phyloP scores from a whole-genome alignment of 2,329 filamentous ascomycete genomes.

The Microcera coccophila region DNA sequence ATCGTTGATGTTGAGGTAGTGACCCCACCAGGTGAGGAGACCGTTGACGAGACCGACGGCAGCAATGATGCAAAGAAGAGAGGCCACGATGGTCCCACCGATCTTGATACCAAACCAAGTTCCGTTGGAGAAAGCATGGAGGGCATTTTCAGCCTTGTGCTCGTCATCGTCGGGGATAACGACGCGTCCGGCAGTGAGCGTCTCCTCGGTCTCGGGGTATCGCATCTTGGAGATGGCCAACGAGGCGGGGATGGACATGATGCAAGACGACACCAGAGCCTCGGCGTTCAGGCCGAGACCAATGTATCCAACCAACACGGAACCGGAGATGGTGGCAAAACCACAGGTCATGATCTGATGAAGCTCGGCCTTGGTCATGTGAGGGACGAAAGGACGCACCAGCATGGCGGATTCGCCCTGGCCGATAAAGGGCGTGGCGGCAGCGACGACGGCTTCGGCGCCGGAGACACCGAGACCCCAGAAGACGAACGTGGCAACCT shows the following conservation, averaged over 20 bases:
- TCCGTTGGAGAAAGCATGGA: slow-evolving; percentile 82
- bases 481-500: slow-evolving; percentile 89
- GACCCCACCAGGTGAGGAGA: slow-evolving; percentile 78
- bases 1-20: slow-evolving; percentile 68
- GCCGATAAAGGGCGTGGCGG: slow-evolving; percentile 89
- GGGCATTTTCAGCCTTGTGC: slow-evolving; percentile 69
- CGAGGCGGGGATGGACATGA: slow-evolving; percentile 93
- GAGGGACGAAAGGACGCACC: slow-evolving; percentile 79
- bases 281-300: slow-evolving; percentile 77
- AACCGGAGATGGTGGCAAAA: slow-evolving; percentile 88
- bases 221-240: slow-evolving; percentile 85
- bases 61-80: slow-evolving; percentile 79
- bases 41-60: slow-evolving; percentile 71
- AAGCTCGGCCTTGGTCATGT: slow-evolving; percentile 81
- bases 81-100: slow-evolving; percentile 74
- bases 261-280: slow-evolving; percentile 83
- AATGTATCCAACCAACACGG: slow-evolving; percentile 82
- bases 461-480: slow-evolving; percentile 84
- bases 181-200: slow-evolving; percentile 75
- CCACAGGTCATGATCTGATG: slow-evolving; percentile 92
- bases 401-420: slow-evolving; percentile 93
- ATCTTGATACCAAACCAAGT: slow-evolving; percentile 85
- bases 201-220: slow-evolving; percentile 83
- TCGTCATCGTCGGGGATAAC: slow-evolving; percentile 78
- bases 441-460: slow-evolving; percentile 88